Percentiles rank a stretch among this genome's conserved stretches.
Evolutionary conservation across 2,329 filamentous ascomycete species (phyloP).

Genomic region (Didymella glomerata): DNA sequence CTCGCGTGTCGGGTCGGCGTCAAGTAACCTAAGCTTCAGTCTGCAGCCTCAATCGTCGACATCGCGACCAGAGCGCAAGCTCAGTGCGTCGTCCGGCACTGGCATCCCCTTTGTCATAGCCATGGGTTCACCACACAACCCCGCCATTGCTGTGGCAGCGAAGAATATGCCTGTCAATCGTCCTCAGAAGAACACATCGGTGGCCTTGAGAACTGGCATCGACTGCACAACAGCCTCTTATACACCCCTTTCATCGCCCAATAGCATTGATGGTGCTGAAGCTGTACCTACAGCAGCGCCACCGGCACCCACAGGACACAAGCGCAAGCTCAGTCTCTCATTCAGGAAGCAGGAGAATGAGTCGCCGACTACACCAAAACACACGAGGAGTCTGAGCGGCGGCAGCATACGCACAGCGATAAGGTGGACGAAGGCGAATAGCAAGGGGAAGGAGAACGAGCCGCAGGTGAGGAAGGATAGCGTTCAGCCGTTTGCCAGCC

Average conservation of each 20-base stretch:
- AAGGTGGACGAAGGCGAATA: slow-evolving; percentile 25
- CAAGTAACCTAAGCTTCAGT: slow-evolving; percentile 18
- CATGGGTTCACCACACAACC: slow-evolving; percentile 45
- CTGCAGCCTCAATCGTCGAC: slow-evolving; percentile 10
- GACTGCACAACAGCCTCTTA: slow-evolving; percentile 45
- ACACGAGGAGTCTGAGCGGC: slow-evolving; percentile 36
- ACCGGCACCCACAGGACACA: slow-evolving; percentile 1
- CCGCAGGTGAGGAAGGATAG: slow-evolving; percentile 36
- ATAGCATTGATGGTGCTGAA: neutral
- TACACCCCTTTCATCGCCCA: slow-evolving; percentile 34
- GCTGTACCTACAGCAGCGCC: neutral
- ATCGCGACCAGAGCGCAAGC: slow-evolving; percentile 25
- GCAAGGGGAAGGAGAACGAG: slow-evolving; percentile 32
- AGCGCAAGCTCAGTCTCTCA: slow-evolving; percentile 21
- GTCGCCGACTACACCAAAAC: slow-evolving; percentile 23
- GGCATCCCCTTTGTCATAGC: slow-evolving; percentile 43
- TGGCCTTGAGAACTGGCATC: slow-evolving; percentile 34
- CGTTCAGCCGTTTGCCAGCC: neutral
- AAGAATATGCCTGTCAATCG: slow-evolving; percentile 28
- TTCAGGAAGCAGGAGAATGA: slow-evolving; percentile 17
- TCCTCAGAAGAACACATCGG: slow-evolving; percentile 24
- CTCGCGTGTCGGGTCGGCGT: slow-evolving; percentile 28
- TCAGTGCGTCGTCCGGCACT: slow-evolving; percentile 30
- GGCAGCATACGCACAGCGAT: slow-evolving; percentile 37
- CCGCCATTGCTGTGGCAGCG: slow-evolving; percentile 35